A percentile compares a stretch with the other conserved stretches of the same genome.
phyloP scores from a whole-genome alignment of 2,329 filamentous ascomycete species.

The Annulohypoxylon truncatum region DNA sequence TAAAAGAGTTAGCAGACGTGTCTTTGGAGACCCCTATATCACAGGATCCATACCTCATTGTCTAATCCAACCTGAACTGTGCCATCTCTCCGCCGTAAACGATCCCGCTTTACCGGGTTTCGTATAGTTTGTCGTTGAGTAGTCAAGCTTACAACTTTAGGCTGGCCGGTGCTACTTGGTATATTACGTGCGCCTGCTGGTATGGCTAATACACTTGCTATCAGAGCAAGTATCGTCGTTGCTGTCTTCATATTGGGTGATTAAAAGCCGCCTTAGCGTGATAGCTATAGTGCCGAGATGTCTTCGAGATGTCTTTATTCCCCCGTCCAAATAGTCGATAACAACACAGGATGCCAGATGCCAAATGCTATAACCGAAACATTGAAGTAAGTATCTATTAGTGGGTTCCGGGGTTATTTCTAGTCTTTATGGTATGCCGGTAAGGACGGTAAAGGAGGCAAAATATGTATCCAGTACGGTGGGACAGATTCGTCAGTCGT shows the following conservation, averaged over 20 bases:
- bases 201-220: conserved; percentile 45
- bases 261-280: conserved; percentile 5
- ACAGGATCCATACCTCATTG: conserved; percentile 63
- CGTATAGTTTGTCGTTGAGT: conserved; percentile 55
- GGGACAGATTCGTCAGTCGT: conserved; percentile 46
- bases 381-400: conserved; percentile 28
- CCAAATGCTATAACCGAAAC: conserved; percentile 42
- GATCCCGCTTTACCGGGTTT: conserved; percentile 59
- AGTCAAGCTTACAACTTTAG: conserved; percentile 60
- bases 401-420: conserved; percentile 14
- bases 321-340: conserved; percentile 28
- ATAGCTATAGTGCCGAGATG: conserved; percentile 6
- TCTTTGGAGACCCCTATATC: neutral
- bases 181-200: conserved; percentile 45
- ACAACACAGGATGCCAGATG: conserved; percentile 29
- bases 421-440: conserved; percentile 36
- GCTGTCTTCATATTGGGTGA: conserved; percentile 43
- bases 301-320: conserved; percentile 12
- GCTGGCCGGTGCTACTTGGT: conserved; percentile 42
- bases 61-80: conserved; percentile 61
- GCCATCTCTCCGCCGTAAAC: conserved; percentile 56
- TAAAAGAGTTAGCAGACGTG: conserved; percentile 37
- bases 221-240: conserved; percentile 42
- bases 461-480: conserved; percentile 36
- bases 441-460: conserved; percentile 14